A percentile compares a stretch with the other conserved stretches of the same genome.
These are phyloP conservation scores for Collybiopsis confluens DNA, from an alignment of 768 basidiomycete genomes.

Conservation along the genomic window DNA sequence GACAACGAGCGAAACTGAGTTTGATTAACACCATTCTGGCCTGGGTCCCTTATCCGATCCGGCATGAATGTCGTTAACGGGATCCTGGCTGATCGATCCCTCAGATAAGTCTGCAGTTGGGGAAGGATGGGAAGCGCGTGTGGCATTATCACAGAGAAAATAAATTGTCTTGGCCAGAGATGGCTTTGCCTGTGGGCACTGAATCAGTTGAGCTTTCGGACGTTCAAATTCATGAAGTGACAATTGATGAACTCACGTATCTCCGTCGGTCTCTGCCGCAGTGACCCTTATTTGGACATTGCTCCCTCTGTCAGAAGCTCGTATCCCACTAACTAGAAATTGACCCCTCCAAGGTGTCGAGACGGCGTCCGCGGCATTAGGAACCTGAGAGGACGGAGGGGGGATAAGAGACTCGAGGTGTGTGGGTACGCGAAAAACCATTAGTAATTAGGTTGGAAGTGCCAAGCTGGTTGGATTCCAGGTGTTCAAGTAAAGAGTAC, in stretches of 20 bases:
- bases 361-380: slow-evolving; percentile 1
- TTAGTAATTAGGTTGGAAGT: slow-evolving; percentile 16
- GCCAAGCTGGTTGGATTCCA: not conserved
- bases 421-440: slow-evolving; percentile 63
- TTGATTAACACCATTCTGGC: slow-evolving; percentile 46
- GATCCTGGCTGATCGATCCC: slow-evolving; percentile 17
- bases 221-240: not conserved
- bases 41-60: slow-evolving; percentile 48
- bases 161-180: slow-evolving; percentile 47
- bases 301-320: slow-evolving; percentile 40
- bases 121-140: slow-evolving; percentile 36
- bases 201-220: slow-evolving; percentile 9
- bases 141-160: slow-evolving; percentile 38
- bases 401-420: slow-evolving; percentile 57
- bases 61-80: slow-evolving; percentile 62
- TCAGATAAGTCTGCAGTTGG: slow-evolving; percentile 4
- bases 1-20: slow-evolving; percentile 53
- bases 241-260: slow-evolving; percentile 45
- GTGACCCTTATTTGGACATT: slow-evolving; percentile 54
- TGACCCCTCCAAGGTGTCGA: slow-evolving; percentile 55
- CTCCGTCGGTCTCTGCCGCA: slow-evolving; percentile 68
- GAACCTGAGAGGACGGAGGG: slow-evolving; percentile 31
- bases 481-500: not conserved
- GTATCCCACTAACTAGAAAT: slow-evolving; percentile 46
- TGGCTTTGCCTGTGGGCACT: slow-evolving; percentile 38